Evolutionary conservation across 1,284 basidiomycete genomes (phyloP), one percentile per base, ranked within the genome.

Genomic region (Cerrena zonata): DNA sequence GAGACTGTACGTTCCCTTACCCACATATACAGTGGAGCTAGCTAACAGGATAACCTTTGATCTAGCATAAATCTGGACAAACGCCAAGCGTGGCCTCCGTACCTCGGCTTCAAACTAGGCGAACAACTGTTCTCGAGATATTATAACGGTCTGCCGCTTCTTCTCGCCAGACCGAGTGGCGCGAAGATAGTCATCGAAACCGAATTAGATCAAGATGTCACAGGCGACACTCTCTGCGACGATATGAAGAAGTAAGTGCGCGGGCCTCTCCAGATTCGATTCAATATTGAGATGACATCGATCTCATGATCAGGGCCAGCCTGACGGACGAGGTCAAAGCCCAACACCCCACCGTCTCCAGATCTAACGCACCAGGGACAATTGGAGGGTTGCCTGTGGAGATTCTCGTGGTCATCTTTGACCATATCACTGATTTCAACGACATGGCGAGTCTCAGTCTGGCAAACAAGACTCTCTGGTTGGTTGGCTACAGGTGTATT

Each of bases 401-500:
- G 26, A 13, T 47, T 13, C 23, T 47, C 45, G 26, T 4, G n/a
- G 34, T 47, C 12, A 15, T 47, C 30, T 47, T 47, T 19, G 15
- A 4, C 5, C 5, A 7, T 15, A 5, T 47, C 12, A 19, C 27
- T 27, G 45, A 47, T n/a, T n/a, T 4, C 11, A 12, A 24, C 4
- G 23, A 27, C 45, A 30, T 47, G n/a, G 19, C 26, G n/a, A 5
- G 15, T 30, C 30, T 52, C 15, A n/a, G 37, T 57, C 37, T 53
- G 39, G 52, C 51, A 2, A 52, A 55, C 58, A 50, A 48, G 42
- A 21, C 7, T 3, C 26, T 57, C 1, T 50, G 52, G 23, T 19
- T 26, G 7, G n/a, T 50, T 12, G 53, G 48, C 3, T 41, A 50
- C 23, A 38, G 30, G 21, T 44, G 37, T n/a, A 19, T 57, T 30